Conservation (phyloP, 2,329 filamentous ascomycete genomes). For the Phyllachora maydis region DNA sequence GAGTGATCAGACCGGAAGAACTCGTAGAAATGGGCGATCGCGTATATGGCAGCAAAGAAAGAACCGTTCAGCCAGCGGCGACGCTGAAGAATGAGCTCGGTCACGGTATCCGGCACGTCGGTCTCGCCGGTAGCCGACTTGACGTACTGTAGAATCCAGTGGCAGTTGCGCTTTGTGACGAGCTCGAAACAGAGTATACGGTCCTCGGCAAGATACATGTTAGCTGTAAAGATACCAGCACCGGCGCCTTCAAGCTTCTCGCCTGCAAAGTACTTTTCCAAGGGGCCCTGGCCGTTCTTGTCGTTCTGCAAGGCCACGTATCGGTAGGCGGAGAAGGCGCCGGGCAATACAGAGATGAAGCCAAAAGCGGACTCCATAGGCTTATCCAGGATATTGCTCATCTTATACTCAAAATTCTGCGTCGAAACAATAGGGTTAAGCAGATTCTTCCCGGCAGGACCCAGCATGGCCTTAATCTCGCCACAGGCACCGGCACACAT, state of each 20-base stretch:
- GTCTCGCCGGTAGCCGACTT: constrained; percentile 95
- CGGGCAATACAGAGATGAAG: constrained; percentile 90
- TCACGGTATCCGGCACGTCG: constrained; percentile 84
- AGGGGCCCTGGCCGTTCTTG: constrained; percentile 75
- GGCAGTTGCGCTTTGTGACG: constrained; percentile 89
- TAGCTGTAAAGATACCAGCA: constrained; percentile 92
- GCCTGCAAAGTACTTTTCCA: constrained; percentile 93
- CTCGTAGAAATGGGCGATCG: constrained; percentile 86
- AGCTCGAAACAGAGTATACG: constrained; percentile 98
- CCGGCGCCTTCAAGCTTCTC: constrained; percentile 89
- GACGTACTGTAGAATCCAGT: constrained; percentile 96
- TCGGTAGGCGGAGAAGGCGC: constrained; percentile 95
- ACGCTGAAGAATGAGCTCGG: constrained; percentile 86
- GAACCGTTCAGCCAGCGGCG: constrained; percentile 95
- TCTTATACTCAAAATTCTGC: constrained; percentile 99
- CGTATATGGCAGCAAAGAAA: constrained; percentile 95
- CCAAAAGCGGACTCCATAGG: constrained; percentile 93
- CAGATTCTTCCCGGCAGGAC: constrained; percentile 63
- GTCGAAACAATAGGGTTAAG: constrained; percentile 87
- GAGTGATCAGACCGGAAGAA: constrained; percentile 90
- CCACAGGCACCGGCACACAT: constrained; percentile 96
- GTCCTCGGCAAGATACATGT: constrained; percentile 98
- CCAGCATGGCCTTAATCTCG: constrained; percentile 97
- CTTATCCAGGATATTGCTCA: constrained; percentile 98
- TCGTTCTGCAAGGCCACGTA: constrained; percentile 92